Conservation (phyloP, 805 yeast species). For the Clavispora fructus region DNA sequence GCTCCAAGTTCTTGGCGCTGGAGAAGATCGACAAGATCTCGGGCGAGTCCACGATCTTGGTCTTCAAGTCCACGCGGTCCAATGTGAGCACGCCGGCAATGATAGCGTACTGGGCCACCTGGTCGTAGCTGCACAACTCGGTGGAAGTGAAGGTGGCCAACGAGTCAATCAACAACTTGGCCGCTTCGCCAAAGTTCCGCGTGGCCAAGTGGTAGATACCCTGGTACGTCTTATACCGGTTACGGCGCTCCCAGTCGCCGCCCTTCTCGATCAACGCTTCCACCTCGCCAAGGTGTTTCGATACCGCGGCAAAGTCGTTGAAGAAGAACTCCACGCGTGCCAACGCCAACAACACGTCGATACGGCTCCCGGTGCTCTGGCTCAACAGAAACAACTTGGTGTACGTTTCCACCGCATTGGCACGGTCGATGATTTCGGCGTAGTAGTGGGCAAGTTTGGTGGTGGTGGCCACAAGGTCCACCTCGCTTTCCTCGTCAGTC, state of each 20-base stretch:
- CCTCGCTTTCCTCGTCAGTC: conserved; percentile 79
- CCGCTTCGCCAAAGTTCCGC: conserved; percentile 81
- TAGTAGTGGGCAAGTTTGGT: conserved; percentile 83
- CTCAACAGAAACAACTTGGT: conserved; percentile 72
- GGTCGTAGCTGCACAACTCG: conserved; percentile 83
- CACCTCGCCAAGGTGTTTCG: conserved; percentile 68
- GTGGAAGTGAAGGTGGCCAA: conserved; percentile 93
- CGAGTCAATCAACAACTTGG: conserved; percentile 80
- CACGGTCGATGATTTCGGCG: conserved; percentile 76
- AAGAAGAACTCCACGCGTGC: conserved; percentile 87
- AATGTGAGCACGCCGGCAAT: conserved; percentile 82
- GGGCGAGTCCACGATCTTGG: conserved; percentile 86
- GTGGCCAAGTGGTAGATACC: conserved; percentile 83
- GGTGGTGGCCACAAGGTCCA: conserved; percentile 73
- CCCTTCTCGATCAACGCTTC: conserved; percentile 84
- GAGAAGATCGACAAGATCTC: conserved; percentile 81
- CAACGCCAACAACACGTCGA: conserved; percentile 78
- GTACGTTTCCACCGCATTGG: conserved; percentile 61
- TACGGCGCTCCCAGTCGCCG: conserved; percentile 99
- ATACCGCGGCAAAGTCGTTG: conserved; percentile 66
- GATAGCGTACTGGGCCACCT: conserved; percentile 82
- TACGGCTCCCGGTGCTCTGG: conserved; percentile 84
- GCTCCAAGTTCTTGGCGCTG: conserved; percentile 64
- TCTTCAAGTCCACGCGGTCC: conserved; percentile 78
- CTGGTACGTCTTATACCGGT: conserved; percentile 84